Conservation (phyloP, 306 rosid species). For the Corylus avellana region DNA sequence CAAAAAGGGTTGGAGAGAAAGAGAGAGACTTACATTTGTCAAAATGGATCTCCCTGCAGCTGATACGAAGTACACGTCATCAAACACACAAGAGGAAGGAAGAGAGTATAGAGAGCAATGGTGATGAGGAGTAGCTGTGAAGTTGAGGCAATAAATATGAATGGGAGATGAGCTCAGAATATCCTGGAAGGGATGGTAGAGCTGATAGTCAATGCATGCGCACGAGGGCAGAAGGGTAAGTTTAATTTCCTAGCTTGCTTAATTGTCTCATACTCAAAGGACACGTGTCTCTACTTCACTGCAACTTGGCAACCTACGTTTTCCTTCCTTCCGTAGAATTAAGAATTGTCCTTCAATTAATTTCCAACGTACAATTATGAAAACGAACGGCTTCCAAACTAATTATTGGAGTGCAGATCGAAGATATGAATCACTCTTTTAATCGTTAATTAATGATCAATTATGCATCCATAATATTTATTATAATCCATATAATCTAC, state of each 20-base stretch:
- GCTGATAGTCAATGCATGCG: slow-evolving; percentile 27
- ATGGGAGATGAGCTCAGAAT: background rate
- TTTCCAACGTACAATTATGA: too few relatives aligned
- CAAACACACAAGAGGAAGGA: background rate
- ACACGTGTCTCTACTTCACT: too few relatives aligned
- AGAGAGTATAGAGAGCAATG: too few relatives aligned
- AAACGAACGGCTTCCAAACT: too few relatives aligned
- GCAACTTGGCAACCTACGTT: too few relatives aligned
- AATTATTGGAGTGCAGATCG: too few relatives aligned
- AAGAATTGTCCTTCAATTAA: too few relatives aligned
- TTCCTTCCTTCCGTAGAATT: too few relatives aligned
- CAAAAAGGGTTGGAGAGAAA: background rate
- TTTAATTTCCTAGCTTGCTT: background rate
- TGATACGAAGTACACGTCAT: background rate
- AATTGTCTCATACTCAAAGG: background rate
- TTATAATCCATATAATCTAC: too few relatives aligned
- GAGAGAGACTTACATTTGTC: slow-evolving; percentile 4
- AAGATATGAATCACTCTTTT: too few relatives aligned
- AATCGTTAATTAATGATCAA: too few relatives aligned
- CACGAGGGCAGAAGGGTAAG: background rate
- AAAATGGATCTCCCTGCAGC: background rate
- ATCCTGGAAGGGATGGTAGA: slow-evolving; percentile 5
- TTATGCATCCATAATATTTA: too few relatives aligned
- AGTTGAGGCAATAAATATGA: background rate
- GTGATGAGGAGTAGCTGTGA: background rate